Evolutionary conservation across 1,139 yeast species (phyloP), one percentile per base, ranked within the genome.

Genomic region (Lodderomyces oxycetoniae): DNA sequence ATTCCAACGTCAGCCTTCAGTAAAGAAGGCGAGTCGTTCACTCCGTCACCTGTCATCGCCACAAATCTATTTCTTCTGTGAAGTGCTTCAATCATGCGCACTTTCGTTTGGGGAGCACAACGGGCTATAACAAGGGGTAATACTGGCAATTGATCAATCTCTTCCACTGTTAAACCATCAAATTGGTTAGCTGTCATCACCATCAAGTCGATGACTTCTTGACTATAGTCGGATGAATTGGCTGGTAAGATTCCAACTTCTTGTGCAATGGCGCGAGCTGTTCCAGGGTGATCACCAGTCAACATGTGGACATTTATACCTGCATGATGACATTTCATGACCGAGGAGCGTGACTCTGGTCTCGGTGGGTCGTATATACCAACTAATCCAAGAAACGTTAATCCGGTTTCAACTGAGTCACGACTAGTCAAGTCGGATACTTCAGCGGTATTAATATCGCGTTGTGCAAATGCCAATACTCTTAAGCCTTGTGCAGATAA

Each of bases 11-110:
- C 93, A 1, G 93, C 85, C 43, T 74, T 78, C 52, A 82, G 82
- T 57, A 84, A 67, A 3, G 87, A 77, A 11, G 93, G 94, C 3
- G 93, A 82, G 54, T 84, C 93, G 52, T 84, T 84, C 32, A 83
- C 89, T 45, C 93, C 93, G 55, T 84, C 93, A 46, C 93, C 94
- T 27, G 94, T 84, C 93, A 84, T 84, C 21, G 91, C 93, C 46
- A 80, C 78, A 50, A 77, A 80, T 44, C 76, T 77, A 15, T 67
- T 57, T 42, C 89, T 71, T 44, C 93, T 74, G 48, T 83, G 93
- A 30, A 84, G 66, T 1, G 93, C 91, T 24, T 83, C 89, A 49
- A 84, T 82, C 84, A 84, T 79, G 45, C 88, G 71, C 16, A 83
- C 93, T 53, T 84, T 84, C 22, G 93, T 83, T 53, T 80, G 84